Percentiles rank a stretch among this genome's conserved stretches.
Conservation (phyloP, 202 grass and related monocot genomes). For the Schoenoplectus triqueter region DNA sequence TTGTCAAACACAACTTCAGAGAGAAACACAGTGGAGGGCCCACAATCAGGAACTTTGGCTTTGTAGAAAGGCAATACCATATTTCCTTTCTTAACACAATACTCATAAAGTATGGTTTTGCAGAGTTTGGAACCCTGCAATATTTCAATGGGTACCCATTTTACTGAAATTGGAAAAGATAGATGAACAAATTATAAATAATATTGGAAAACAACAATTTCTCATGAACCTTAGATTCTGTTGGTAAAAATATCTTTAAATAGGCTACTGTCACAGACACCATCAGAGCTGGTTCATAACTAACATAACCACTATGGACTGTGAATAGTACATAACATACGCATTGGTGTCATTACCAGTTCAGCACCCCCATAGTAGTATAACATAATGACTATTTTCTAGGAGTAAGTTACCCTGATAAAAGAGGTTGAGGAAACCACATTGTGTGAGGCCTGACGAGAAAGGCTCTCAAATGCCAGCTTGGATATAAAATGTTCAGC, state of each 20-base stretch:
- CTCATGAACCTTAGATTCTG: neutral
- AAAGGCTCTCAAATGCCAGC: constrained; percentile 32
- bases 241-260: constrained; percentile 7
- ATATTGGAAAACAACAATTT: neutral
- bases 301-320: neutral
- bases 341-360: neutral
- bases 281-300: neutral
- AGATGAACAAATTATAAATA: neutral
- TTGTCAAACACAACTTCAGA: neutral
- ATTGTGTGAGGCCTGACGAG: neutral
- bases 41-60: neutral
- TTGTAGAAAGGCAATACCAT: neutral
- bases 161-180: constrained; percentile 4
- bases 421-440: neutral
- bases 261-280: neutral
- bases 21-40: constrained; percentile 18
- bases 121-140: constrained; percentile 26
- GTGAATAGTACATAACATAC: neutral
- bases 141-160: neutral
- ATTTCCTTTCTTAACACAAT: neutral
- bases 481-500: constrained; percentile 32
- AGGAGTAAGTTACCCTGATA: constrained; percentile 1
- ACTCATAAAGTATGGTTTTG: constrained; percentile 30
- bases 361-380: neutral
- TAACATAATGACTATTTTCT: neutral